Conservation (phyloP, 2,329 filamentous ascomycete species). For the Zasmidium angulare region DNA sequence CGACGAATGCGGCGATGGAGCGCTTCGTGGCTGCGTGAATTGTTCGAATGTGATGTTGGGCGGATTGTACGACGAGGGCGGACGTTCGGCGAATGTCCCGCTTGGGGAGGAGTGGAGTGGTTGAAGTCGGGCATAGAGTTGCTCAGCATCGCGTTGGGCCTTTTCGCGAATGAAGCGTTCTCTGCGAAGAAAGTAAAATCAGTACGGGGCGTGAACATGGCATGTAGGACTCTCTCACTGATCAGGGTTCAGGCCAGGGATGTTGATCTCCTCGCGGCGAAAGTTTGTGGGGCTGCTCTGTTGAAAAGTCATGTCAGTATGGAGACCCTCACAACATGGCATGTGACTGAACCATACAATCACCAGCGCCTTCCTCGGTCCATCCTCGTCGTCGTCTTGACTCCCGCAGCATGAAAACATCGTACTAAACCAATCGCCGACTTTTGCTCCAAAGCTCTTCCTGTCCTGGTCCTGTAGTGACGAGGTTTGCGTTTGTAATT, state of each 20-base stretch:
- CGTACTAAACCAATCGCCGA: slow-evolving; percentile 20
- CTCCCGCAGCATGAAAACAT: slow-evolving; percentile 26
- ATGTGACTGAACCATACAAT: slow-evolving; percentile 23
- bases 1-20: slow-evolving; percentile 18
- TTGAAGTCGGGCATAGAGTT: slow-evolving; percentile 30
- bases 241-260: slow-evolving; percentile 30
- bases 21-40: slow-evolving; percentile 29
- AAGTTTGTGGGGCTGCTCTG: slow-evolving; percentile 36
- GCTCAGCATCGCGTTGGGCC: slow-evolving; percentile 29
- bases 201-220: no score
- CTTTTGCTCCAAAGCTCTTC: slow-evolving; percentile 16
- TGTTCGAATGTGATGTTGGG: slow-evolving; percentile 25
- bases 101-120: slow-evolving; percentile 33
- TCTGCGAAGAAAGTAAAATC: slow-evolving; percentile 3
- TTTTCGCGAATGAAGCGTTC: slow-evolving; percentile 34
- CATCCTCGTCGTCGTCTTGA: slow-evolving; percentile 24
- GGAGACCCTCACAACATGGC: not conserved
- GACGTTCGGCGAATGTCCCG: slow-evolving; percentile 29
- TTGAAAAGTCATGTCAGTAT: not conserved
- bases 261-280: slow-evolving; percentile 33
- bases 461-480: slow-evolving; percentile 9
- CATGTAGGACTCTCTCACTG: slow-evolving; percentile 25
- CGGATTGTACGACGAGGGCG: slow-evolving; percentile 7
- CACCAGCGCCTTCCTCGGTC: slow-evolving; percentile 20
- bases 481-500: slow-evolving; percentile 1